Conservation (phyloP, 1,284 basidiomycete genomes). For the Cryptococcus hybrid region DNA sequence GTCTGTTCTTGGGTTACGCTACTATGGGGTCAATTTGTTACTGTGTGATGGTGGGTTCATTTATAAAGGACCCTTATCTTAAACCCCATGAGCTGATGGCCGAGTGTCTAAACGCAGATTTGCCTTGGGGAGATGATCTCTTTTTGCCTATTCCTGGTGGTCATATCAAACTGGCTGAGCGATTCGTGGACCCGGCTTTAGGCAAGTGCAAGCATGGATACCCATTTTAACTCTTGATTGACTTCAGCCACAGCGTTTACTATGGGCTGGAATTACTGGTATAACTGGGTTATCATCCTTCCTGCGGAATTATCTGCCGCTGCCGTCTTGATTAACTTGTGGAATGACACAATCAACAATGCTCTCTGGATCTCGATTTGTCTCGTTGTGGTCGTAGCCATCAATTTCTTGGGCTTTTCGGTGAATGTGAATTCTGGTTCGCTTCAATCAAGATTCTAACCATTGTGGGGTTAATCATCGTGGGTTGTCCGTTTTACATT, state of each 20-base stretch:
- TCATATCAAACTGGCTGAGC: constrained; percentile 73
- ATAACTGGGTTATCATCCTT: constrained; percentile 64
- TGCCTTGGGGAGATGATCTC: constrained; percentile 53
- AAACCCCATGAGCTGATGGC: neutral
- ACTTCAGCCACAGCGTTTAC: constrained; percentile 58
- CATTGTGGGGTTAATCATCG: constrained; percentile 54
- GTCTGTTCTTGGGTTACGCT: constrained; percentile 47
- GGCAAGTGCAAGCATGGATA: neutral
- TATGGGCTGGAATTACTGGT: constrained; percentile 80
- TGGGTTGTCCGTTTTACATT: neutral
- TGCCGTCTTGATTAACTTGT: constrained; percentile 73
- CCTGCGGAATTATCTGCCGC: constrained; percentile 76
- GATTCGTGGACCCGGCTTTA: constrained; percentile 75
- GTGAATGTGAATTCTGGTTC: constrained; percentile 49
- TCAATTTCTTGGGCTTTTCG: constrained; percentile 70
- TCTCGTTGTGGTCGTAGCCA: constrained; percentile 65
- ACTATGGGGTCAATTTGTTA: constrained; percentile 48
- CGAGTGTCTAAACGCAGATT: constrained; percentile 26
- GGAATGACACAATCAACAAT: constrained; percentile 61
- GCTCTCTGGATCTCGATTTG: constrained; percentile 75
- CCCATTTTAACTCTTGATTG: neutral
- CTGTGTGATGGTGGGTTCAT: constrained; percentile 39
- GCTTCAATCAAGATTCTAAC: constrained; percentile 76
- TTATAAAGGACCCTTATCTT: too few species aligned
- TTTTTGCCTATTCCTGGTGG: constrained; percentile 58